These are phyloP conservation scores for Arxiozyma slooffiae DNA, from an alignment of 1,139 yeast species.

Conservation along the genomic window DNA sequence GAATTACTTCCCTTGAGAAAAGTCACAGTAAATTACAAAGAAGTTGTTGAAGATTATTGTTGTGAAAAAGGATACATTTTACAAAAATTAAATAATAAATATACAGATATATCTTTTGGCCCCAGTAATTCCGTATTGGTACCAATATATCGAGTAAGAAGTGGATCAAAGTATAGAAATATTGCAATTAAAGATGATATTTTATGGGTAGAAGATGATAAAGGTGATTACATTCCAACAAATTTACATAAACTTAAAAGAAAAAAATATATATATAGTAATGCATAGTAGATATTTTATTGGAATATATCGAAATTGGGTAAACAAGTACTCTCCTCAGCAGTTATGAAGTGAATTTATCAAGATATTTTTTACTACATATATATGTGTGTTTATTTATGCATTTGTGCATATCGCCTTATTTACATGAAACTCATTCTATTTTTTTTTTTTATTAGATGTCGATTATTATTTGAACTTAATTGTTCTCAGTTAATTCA, in stretches of 20 bases:
- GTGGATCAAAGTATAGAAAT: conserved; percentile 1
- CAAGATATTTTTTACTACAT: background rate
- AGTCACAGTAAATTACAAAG: conserved; percentile 36
- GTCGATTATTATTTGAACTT: background rate
- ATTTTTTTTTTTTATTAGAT: background rate
- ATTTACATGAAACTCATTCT: conserved; percentile 2
- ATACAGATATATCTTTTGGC: conserved; percentile 16
- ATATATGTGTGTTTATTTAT: background rate
- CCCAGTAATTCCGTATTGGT: conserved; percentile 12
- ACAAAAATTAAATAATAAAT: conserved; percentile 13
- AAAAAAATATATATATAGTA: conserved; percentile 5
- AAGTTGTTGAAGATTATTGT: conserved; percentile 40
- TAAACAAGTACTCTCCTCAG: too few species aligned
- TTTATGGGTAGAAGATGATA: conserved; percentile 32
- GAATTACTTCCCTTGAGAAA: conserved; percentile 28
- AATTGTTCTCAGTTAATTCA: conserved; percentile 9
- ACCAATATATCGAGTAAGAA: conserved; percentile 21
- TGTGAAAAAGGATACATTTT: conserved; percentile 26
- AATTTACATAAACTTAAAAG: conserved; percentile 21
- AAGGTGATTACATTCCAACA: conserved; percentile 29
- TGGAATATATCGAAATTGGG: too few species aligned
- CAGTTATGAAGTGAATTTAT: too few species aligned
- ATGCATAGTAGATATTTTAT: background rate
- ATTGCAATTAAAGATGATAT: conserved; percentile 38
- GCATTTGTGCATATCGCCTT: background rate